Conservation (phyloP, 176 grass and related monocot species). For the Carex myosuroides region DNA sequence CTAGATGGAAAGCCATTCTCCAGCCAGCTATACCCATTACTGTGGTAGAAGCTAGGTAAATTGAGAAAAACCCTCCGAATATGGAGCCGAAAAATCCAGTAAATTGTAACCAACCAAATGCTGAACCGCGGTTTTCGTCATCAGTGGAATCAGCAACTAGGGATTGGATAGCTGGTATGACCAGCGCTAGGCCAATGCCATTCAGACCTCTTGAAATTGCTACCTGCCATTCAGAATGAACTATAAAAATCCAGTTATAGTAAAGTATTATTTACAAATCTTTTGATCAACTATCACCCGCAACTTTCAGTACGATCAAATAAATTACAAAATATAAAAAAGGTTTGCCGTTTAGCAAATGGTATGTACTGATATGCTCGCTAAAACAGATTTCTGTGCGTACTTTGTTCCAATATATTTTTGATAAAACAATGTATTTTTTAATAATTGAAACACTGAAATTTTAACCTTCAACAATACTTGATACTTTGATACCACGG, state of each 20-base stretch:
- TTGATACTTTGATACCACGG: no score
- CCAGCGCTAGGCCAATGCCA: conserved; percentile 59
- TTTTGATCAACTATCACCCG: no score
- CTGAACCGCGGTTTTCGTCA: conserved; percentile 47
- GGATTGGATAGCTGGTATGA: conserved; percentile 55
- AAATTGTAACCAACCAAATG: conserved; percentile 65
- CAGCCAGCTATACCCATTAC: conserved; percentile 65
- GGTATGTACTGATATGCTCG: neutral
- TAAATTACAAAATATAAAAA: no score
- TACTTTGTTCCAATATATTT: no score
- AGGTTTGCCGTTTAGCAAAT: neutral
- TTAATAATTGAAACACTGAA: no score
- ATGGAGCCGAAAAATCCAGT: conserved; percentile 59
- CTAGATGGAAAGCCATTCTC: conserved; percentile 61
- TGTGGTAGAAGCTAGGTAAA: conserved; percentile 46
- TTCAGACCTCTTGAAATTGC: conserved; percentile 73
- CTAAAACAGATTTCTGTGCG: no score
- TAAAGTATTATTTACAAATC: no score
- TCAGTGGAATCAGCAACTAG: conserved; percentile 76
- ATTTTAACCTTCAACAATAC: no score
- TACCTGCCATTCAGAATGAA: conserved; percentile 23
- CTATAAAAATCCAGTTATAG: no score
- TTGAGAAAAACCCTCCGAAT: conserved; percentile 43
- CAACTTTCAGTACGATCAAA: no score
- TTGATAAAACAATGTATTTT: no score